Percentiles rank a stretch among this genome's conserved stretches.
Evolutionary conservation across 2,329 filamentous ascomycete genomes (phyloP).

Genomic region (Epichloe brachyelytri): DNA sequence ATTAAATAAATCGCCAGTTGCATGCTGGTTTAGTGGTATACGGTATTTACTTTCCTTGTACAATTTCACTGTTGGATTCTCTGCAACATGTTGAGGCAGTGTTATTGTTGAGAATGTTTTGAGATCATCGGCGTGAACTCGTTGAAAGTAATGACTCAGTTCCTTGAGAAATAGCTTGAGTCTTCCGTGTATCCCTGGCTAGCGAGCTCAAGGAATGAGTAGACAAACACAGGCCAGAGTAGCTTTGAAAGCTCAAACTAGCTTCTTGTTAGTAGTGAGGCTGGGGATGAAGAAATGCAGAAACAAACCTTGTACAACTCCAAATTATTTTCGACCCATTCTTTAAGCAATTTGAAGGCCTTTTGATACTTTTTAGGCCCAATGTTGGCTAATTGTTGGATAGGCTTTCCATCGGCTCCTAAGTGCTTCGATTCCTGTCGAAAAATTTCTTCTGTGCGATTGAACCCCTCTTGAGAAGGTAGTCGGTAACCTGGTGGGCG

Average conservation of each 20-base stretch:
- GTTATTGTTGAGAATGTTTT: constrained; percentile 61
- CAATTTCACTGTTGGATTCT: constrained; percentile 64
- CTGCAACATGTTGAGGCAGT: constrained; percentile 62
- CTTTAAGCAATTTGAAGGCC: constrained; percentile 59
- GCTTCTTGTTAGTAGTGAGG: not conserved
- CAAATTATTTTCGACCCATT: constrained; percentile 83
- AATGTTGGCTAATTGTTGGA: constrained; percentile 53
- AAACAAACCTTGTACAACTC: constrained; percentile 75
- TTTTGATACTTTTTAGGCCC: constrained; percentile 67
- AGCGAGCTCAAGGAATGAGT: constrained; percentile 76
- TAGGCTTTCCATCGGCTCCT: constrained; percentile 66
- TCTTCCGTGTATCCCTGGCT: constrained; percentile 59
- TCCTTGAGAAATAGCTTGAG: constrained; percentile 57
- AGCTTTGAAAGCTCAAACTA: constrained; percentile 79
- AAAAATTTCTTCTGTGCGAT: constrained; percentile 81
- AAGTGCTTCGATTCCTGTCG: constrained; percentile 79
- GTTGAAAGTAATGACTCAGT: constrained; percentile 57
- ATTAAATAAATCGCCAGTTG: constrained; percentile 70
- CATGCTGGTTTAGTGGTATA: constrained; percentile 75
- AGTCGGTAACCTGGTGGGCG: constrained; percentile 61
- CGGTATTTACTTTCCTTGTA: constrained; percentile 83
- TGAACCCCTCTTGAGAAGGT: constrained; percentile 90
- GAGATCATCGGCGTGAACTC: constrained; percentile 69
- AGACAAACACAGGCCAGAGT: constrained; percentile 88
- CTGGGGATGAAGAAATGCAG: not conserved